Evolutionary conservation across 495 filamentous ascomycete species (phyloP).

Genomic region (Ramalina intermedia): DNA sequence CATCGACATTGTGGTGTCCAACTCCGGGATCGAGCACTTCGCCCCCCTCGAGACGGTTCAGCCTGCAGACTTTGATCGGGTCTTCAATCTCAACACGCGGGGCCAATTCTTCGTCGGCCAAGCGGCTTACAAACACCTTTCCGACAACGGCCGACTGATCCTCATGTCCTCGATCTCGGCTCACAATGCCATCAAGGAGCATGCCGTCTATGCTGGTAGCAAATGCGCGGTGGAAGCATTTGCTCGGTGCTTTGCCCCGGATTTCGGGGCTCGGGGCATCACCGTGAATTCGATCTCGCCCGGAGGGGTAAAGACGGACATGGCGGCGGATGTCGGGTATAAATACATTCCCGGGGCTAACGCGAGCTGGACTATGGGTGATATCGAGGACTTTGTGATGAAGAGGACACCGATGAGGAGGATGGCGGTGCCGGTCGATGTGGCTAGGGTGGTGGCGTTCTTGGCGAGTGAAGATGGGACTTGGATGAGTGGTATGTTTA

Average conservation of each 20-base stretch:
- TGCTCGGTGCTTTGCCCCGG: conserved; percentile 56
- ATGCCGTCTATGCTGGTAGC: conserved; percentile 60
- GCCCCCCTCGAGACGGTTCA: conserved; percentile 30
- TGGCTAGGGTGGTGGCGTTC: conserved; percentile 46
- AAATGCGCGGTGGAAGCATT: conserved; percentile 74
- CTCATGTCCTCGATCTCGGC: conserved; percentile 23
- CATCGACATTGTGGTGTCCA: conserved; percentile 34
- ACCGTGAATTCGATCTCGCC: conserved; percentile 68
- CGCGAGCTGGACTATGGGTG: conserved; percentile 23
- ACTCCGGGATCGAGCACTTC: conserved; percentile 41
- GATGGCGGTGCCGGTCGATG: conserved; percentile 41
- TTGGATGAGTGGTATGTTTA: conserved; percentile 46
- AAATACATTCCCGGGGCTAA: conserved; percentile 44
- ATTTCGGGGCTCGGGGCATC: conserved; percentile 57
- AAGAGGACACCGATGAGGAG: conserved; percentile 33
- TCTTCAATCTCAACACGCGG: conserved; percentile 44
- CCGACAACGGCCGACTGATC: conserved; percentile 24
- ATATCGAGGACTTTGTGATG: conserved; percentile 29
- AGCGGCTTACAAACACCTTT: conserved; percentile 48
- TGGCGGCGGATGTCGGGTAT: conserved; percentile 54
- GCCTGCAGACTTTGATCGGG: conserved; percentile 37
- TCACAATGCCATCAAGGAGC: conserved; percentile 46
- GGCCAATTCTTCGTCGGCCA: conserved; percentile 52
- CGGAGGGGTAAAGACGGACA: conserved; percentile 66
- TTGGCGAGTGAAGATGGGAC: conserved; percentile 42